Evolutionary conservation across 257 asterid genomes (phyloP), one percentile per base, ranked within the genome.

Genomic region (Cruciata laevipes): DNA sequence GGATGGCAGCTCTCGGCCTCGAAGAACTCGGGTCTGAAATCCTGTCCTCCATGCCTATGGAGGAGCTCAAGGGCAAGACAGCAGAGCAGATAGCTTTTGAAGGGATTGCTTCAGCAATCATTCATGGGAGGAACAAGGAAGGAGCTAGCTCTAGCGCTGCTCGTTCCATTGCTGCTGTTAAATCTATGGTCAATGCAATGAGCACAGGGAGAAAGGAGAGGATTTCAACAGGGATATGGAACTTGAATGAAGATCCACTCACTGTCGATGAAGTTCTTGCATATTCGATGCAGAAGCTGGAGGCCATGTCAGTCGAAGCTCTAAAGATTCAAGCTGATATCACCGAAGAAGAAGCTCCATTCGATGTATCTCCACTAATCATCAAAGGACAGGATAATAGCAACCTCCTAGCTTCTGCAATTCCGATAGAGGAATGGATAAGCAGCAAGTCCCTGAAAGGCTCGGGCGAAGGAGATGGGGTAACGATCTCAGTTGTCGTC

Each of bases 51-150:
- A 93, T 88, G 99, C 86, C 89, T 4, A 53, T 93, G 75, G 99
- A 93, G 49, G 99, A 93, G 23, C 88, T 93, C 7, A 63, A 61
- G 9, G 97, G 99, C 0, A 90, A 93, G 73, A 83, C 96, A 25
- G 99, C 99, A 0, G 97, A 90, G 78, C 90, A 88, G 71, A 85
- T 93, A 23, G 99, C 99, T 0, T 93, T 93, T 57, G 99, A 93
- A 75, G 99, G 99, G 44, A 90, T 93, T 47, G 95, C 97, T 21
- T 85, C 93, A 1, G 90, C 93, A 1, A 88, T 93, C 38, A 83
- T 93, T 60, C 89, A 83, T 65, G 97, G 95, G 3, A 73, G 99
- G 76, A 83, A 82, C 77, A 83, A 74, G 71, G 96, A 86, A 76
- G 95, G 94, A 7, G 95, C 97, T 4, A 86, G 80, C 74, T 93